Conservation (phyloP, 495 filamentous ascomycete species). For the Xylaria scruposa region DNA sequence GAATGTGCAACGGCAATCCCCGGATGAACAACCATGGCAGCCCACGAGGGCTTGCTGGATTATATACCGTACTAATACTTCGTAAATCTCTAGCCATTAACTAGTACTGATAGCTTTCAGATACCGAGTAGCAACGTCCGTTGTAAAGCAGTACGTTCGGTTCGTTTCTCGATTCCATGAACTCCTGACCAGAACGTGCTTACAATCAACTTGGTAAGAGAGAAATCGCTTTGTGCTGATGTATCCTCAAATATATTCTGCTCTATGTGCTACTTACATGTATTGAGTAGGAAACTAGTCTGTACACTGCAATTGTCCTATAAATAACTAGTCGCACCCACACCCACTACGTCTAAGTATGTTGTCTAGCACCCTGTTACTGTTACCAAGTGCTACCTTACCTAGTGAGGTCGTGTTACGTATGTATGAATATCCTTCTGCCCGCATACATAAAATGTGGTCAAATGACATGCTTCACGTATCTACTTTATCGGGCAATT, state of each 20-base stretch:
- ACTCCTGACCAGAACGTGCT: neutral
- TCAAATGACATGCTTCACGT: conserved; percentile 11
- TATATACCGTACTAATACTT: no score
- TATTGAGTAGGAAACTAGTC: neutral
- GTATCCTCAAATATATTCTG: neutral
- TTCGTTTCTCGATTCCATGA: neutral
- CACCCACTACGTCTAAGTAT: neutral
- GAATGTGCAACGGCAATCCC: conserved; percentile 28
- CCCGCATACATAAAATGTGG: neutral
- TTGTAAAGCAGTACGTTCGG: neutral
- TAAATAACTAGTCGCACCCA: conserved; percentile 13
- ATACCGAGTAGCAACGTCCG: neutral
- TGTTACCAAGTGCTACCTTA: conserved; percentile 17
- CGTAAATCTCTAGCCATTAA: neutral
- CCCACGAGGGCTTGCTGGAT: conserved; percentile 1
- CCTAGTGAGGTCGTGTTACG: conserved; percentile 9
- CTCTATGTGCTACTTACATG: neutral
- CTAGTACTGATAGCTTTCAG: neutral
- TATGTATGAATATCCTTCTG: conserved; percentile 7
- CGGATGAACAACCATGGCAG: conserved; percentile 15
- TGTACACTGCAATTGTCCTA: neutral
- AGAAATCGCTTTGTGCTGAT: neutral
- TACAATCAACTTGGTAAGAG: neutral
- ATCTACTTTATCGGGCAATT: conserved; percentile 3
- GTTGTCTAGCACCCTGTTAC: neutral